Base-by-base conservation (phyloP, 768 basidiomycete genomes). In the Auricularia heimuer region DNA sequence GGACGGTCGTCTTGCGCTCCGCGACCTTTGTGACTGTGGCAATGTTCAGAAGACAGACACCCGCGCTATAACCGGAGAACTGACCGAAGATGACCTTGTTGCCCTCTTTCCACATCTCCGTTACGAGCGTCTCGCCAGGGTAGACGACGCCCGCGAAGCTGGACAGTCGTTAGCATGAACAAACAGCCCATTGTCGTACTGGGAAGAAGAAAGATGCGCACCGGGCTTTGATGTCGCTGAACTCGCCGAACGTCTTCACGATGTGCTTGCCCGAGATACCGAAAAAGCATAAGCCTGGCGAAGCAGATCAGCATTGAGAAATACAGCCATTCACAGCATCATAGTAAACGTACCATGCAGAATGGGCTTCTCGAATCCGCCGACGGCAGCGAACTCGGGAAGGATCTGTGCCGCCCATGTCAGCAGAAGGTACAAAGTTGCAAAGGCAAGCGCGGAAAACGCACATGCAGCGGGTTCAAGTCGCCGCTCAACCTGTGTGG, bases 21-120 rank as follows among this genome's bases (percentile, higher is more conserved):
- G 96, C 97, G 42, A 92, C 90, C 76, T 93, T 97, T 33, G 87
- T 84, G 62, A 78, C 95, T 98, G 71, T 6, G 65, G 3, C 33
- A 37, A 29, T 60, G 21, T 60, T 37, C 29, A 47, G 18, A 34
- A 36, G 12, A 47, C 6, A n/a, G 29, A 29, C 29, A 29, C 18
- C 18, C 7, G 54, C 11, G 8, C 21, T 12, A 58, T 62, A 16
- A 3, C 33, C 24, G 56, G 34, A 64, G 35, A 29, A 82, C 92
- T 73, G 70, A 97, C 94, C 79, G 75, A 99, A 99, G 62, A 98
- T 86, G 64, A 98, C 87, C 76, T 87, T 97, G 67, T 82, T 75
- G 2, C 88, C 91, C 70, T 97, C 94, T 74, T 94, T 97, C 97
- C 97, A 99, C 96, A 98, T 98, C 73, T 92, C 87, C 0, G 96